Evolutionary conservation across 2,329 filamentous ascomycete genomes (phyloP).

Genomic region (Monilinia fructicola): DNA sequence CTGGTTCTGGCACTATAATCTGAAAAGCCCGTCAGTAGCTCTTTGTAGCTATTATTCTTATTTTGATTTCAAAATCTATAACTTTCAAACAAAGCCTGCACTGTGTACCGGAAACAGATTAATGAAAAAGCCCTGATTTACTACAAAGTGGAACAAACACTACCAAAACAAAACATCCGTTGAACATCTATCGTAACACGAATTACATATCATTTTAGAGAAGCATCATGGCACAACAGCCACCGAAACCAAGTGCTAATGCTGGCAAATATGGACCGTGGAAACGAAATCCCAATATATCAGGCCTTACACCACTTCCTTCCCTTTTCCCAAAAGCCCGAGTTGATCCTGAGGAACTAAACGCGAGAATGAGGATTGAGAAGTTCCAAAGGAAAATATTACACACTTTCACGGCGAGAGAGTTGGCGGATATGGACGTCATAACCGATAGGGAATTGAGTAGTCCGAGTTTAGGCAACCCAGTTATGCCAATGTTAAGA

Average conservation of each 20-base stretch:
- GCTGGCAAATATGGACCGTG: slow-evolving; percentile 13
- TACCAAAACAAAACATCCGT: background rate
- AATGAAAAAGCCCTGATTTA: background rate
- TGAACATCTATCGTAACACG: background rate
- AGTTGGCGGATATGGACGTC: slow-evolving; percentile 30
- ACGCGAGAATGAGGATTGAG: background rate
- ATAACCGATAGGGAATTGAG: slow-evolving; percentile 25
- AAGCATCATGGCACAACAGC: background rate
- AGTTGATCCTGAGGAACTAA: background rate
- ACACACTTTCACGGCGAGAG: slow-evolving; percentile 25
- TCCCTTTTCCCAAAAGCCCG: background rate
- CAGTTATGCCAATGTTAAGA: slow-evolving; percentile 25
- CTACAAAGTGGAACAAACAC: background rate
- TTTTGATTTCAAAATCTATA: background rate
- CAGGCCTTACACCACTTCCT: slow-evolving; percentile 12
- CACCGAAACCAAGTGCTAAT: background rate
- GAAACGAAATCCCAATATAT: background rate
- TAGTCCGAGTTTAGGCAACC: slow-evolving; percentile 21
- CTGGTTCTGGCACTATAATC: too few relatives aligned
- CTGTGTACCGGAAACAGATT: background rate
- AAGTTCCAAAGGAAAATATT: slow-evolving; percentile 21
- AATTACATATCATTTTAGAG: too few relatives aligned
- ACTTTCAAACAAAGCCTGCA: background rate
- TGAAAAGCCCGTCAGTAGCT: background rate
- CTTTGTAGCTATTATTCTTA: background rate